These are phyloP conservation scores for Xanthoparmelia taractica DNA, from an alignment of 495 filamentous ascomycete species.

Conservation along the genomic window DNA sequence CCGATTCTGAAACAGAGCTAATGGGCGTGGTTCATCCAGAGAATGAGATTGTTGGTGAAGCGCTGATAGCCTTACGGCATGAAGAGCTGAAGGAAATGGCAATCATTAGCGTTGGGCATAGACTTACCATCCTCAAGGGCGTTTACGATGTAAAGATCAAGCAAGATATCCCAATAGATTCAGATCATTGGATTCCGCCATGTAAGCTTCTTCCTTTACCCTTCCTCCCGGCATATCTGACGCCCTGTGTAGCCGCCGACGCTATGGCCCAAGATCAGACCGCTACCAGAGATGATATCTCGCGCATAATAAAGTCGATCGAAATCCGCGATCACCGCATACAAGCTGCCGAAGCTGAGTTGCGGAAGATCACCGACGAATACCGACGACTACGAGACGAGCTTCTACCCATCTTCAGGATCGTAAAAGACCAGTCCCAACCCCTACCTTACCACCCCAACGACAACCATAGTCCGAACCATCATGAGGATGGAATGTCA, in stretches of 20 bases:
- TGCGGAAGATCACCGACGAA: constrained; percentile 74
- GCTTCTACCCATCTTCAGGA: constrained; percentile 76
- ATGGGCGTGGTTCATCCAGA: constrained; percentile 43
- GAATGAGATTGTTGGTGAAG: constrained; percentile 89
- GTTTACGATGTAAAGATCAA: constrained; percentile 93
- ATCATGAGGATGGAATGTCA: constrained; percentile 36
- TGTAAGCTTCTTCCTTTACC: constrained; percentile 50
- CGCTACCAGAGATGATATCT: constrained; percentile 86
- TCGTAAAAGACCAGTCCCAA: constrained; percentile 83
- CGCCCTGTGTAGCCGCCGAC: constrained; percentile 61
- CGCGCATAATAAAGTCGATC: constrained; percentile 78
- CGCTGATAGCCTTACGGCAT: constrained; percentile 78
- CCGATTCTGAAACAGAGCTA: constrained; percentile 3
- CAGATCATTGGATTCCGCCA: constrained; percentile 87
- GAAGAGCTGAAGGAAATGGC: constrained; percentile 94
- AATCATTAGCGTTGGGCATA: constrained; percentile 83
- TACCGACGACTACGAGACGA: constrained; percentile 82
- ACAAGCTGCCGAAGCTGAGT: constrained; percentile 66
- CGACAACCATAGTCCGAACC: constrained; percentile 28
- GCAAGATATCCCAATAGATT: constrained; percentile 82
- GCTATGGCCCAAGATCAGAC: constrained; percentile 73
- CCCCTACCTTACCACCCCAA: constrained; percentile 58
- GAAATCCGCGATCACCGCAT: constrained; percentile 82
- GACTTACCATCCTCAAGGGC: constrained; percentile 86
- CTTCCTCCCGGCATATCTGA: constrained; percentile 21